These are phyloP conservation scores for Sclerotinia subarctica DNA, from an alignment of 2,329 filamentous ascomycete genomes.

Conservation along the genomic window DNA sequence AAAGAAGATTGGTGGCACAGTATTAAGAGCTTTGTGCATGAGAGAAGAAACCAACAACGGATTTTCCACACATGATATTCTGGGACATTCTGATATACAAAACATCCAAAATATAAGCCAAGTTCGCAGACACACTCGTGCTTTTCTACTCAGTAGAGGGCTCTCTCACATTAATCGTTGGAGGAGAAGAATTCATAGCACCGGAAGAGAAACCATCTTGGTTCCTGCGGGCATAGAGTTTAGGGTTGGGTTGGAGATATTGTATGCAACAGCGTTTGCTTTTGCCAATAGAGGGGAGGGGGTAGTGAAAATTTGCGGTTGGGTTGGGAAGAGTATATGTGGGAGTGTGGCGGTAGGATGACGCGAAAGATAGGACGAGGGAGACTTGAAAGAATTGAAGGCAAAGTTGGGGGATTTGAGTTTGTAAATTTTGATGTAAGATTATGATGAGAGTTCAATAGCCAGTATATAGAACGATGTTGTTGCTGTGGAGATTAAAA, in stretches of 20 bases:
- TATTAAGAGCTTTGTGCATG: slow-evolving; percentile 47
- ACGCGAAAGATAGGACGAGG: neutral
- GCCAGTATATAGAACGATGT: neutral
- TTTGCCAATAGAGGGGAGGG: slow-evolving; percentile 32
- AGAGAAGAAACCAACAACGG: slow-evolving; percentile 47
- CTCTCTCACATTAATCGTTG: slow-evolving; percentile 43
- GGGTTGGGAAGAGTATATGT: neutral
- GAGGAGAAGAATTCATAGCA: slow-evolving; percentile 31
- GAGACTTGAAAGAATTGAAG: neutral
- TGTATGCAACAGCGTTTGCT: slow-evolving; percentile 30
- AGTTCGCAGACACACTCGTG: slow-evolving; percentile 50
- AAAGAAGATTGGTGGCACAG: slow-evolving; percentile 46
- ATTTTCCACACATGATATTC: slow-evolving; percentile 54
- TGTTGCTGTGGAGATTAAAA: too few relatives aligned
- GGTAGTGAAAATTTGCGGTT: slow-evolving; percentile 28
- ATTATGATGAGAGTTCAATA: too few relatives aligned
- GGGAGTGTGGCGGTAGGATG: neutral
- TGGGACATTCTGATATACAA: slow-evolving; percentile 42
- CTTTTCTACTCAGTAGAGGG: slow-evolving; percentile 49
- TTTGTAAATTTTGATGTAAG: neutral
- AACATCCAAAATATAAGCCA: slow-evolving; percentile 41
- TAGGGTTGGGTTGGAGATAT: slow-evolving; percentile 25
- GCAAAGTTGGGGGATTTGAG: neutral
- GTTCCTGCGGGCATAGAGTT: slow-evolving; percentile 30
- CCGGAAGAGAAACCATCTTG: slow-evolving; percentile 31